These are phyloP conservation scores for Mariannaea elegans DNA, from an alignment of 2,329 filamentous ascomycete species.

Conservation along the genomic window DNA sequence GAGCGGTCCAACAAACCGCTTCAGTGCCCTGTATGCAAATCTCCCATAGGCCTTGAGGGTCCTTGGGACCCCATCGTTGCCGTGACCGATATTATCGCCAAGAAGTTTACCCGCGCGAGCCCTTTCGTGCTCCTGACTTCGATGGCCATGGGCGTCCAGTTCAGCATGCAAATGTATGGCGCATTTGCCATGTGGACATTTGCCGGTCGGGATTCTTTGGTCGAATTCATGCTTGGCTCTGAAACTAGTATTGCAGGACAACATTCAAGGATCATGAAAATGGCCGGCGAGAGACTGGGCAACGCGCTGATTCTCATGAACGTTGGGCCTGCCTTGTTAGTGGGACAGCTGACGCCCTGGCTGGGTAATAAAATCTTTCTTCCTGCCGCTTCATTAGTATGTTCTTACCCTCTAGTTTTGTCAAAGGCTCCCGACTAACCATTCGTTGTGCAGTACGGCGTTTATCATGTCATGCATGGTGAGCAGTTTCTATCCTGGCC, in stretches of 20 bases:
- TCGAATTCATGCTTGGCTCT: slow-evolving; percentile 52
- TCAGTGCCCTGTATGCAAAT: slow-evolving; percentile 89
- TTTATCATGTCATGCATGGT: slow-evolving; percentile 55
- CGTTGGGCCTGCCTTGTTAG: slow-evolving; percentile 56
- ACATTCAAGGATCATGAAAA: slow-evolving; percentile 30
- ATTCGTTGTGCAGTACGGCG: slow-evolving; percentile 53
- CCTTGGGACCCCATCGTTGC: slow-evolving; percentile 78
- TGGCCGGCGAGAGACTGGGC: slow-evolving; percentile 43
- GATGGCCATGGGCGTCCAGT: slow-evolving; percentile 57
- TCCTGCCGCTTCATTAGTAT: slow-evolving; percentile 53
- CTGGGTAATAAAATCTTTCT: slow-evolving; percentile 53
- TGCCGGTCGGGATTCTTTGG: slow-evolving; percentile 57
- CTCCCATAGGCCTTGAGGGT: slow-evolving; percentile 78
- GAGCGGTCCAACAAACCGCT: slow-evolving; percentile 75
- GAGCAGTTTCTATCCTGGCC: slow-evolving; percentile 61
- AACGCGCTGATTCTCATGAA: slow-evolving; percentile 52
- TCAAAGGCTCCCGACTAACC: slow-evolving; percentile 2
- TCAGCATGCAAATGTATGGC: slow-evolving; percentile 64
- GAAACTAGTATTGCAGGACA: slow-evolving; percentile 42
- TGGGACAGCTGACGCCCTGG: slow-evolving; percentile 55
- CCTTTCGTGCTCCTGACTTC: slow-evolving; percentile 73
- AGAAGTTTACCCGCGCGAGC: slow-evolving; percentile 61
- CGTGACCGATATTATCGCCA: slow-evolving; percentile 67
- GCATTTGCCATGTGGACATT: slow-evolving; percentile 60
- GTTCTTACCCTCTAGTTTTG: slow-evolving; percentile 27